phyloP scores from a whole-genome alignment of 352 stramenopile genomes.

The Globisporangium irregulare region DNA sequence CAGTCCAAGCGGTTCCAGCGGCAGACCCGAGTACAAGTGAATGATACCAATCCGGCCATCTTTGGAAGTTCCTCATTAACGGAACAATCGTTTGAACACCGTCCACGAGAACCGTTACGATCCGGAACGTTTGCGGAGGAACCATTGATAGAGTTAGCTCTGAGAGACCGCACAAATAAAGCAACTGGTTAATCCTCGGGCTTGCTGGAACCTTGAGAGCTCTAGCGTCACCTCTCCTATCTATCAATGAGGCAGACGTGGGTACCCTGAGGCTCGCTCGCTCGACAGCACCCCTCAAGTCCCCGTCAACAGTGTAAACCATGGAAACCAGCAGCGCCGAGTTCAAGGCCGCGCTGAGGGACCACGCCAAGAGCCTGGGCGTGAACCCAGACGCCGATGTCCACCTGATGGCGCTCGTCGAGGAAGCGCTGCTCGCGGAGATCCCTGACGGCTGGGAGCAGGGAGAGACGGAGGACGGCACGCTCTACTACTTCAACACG shows the following conservation, averaged over 20 bases:
- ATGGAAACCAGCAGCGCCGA: slow-evolving; percentile 47
- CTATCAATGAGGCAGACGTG: not conserved
- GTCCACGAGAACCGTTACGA: too few species aligned
- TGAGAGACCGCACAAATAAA: too few species aligned
- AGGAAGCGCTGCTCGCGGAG: slow-evolving; percentile 54
- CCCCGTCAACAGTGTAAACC: not conserved
- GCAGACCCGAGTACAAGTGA: too few species aligned
- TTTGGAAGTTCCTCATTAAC: too few species aligned
- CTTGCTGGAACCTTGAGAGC: too few species aligned
- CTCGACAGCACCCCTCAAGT: not conserved
- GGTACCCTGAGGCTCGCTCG: not conserved
- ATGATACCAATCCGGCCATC: too few species aligned
- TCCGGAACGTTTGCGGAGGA: too few species aligned
- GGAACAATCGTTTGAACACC: too few species aligned
- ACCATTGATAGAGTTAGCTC: too few species aligned
- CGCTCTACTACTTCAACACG: slow-evolving; percentile 67
- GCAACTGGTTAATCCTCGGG: too few species aligned
- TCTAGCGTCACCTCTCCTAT: not conserved
- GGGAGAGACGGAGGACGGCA: slow-evolving; percentile 60
- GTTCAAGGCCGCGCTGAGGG: slow-evolving; percentile 55
- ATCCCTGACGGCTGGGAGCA: slow-evolving; percentile 56
- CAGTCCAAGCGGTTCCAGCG: too few species aligned
- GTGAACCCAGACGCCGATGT: slow-evolving; percentile 47
- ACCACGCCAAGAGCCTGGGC: slow-evolving; percentile 57
- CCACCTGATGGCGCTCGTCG: slow-evolving; percentile 44